Evolutionary conservation across 768 basidiomycete species (phyloP), one percentile per base, ranked within the genome.

Genomic region (Termitomyces sp.): DNA sequence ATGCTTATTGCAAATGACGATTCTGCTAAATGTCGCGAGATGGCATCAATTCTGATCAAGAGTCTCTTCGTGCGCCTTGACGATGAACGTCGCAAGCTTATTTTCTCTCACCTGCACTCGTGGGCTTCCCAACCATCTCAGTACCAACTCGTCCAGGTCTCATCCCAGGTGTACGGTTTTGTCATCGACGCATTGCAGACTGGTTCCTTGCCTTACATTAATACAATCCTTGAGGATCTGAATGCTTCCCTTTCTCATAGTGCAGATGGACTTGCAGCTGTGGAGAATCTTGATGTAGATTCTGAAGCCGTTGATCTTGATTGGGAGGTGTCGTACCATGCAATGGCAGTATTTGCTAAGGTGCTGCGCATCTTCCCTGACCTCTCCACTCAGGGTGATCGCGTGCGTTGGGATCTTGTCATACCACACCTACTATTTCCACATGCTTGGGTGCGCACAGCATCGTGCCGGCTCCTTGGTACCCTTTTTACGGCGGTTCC

Each of bases 1-100:
- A 89, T 98, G 84, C 90, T 89, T 25, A 71, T 98, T 31, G 94
- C 94, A 27, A 99, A 98, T 65, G 97, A 99, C 66, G 88, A 91
- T 36, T 94, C 95, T 6, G 73, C 89, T 32, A 86, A 89, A 64
- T 98, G 94, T 65, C 81, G 94, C 25, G 90, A 89, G 68, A 89
- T 91, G 84, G 93, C 93, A 0, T 87, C 89, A 2, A 83, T 84
- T 36, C 77, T 98, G 42, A 80, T 96, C 73, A 89, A 92, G 69
- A 77, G 70, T 32, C 81, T 99, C 16, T 84, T 94, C 63, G 66
- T 68, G 15, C 80, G 89, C 10, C 72, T 97, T 25, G 83, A 88
- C 32, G 79, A 81, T 2, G 79, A 79, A 6, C 80, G 78, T 13
- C 76, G 81, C 20, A 72, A 72, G 42, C 66, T 76, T 16, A 75